A percentile compares a stretch with the other conserved stretches of the same genome.
Evolutionary conservation across 2,329 filamentous ascomycete species (phyloP).

Genomic region (Pseudocercospora eumusae): DNA sequence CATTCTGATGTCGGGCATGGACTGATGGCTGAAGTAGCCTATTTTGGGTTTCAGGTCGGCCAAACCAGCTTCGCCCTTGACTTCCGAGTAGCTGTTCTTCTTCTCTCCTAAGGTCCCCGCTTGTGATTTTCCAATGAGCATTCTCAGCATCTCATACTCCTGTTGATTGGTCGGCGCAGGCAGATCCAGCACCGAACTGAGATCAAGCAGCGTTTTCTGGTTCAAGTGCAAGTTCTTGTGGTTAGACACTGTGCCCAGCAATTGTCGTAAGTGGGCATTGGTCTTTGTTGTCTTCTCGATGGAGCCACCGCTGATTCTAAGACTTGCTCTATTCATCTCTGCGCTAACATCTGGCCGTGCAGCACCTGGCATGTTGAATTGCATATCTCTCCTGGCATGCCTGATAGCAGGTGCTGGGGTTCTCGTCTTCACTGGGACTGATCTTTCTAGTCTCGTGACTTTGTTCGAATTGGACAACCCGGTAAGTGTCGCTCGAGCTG

Average conservation of each 20-base stretch:
- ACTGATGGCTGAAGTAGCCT: conserved; percentile 1
- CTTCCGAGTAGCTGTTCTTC: background rate
- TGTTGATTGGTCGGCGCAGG: background rate
- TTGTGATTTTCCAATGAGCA: background rate
- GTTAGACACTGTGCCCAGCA: background rate
- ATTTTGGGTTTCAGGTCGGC: background rate
- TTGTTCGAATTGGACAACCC: background rate
- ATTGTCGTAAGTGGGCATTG: background rate
- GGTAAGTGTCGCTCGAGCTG: background rate
- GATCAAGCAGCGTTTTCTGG: background rate
- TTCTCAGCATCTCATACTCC: background rate
- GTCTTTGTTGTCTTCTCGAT: background rate
- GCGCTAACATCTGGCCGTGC: background rate
- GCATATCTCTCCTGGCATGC: background rate
- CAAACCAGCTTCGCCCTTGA: background rate
- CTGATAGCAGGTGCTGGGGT: background rate
- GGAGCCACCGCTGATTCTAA: background rate
- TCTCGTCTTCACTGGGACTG: background rate
- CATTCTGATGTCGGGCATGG: background rate
- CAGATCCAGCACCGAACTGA: background rate
- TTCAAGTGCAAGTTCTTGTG: conserved; percentile 5
- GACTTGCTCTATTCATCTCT: background rate
- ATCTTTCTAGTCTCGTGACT: background rate
- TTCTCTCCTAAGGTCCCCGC: background rate
- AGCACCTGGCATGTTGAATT: background rate